Conservation (phyloP, 257 asterid species). For the Solanum pimpinellifolium region DNA sequence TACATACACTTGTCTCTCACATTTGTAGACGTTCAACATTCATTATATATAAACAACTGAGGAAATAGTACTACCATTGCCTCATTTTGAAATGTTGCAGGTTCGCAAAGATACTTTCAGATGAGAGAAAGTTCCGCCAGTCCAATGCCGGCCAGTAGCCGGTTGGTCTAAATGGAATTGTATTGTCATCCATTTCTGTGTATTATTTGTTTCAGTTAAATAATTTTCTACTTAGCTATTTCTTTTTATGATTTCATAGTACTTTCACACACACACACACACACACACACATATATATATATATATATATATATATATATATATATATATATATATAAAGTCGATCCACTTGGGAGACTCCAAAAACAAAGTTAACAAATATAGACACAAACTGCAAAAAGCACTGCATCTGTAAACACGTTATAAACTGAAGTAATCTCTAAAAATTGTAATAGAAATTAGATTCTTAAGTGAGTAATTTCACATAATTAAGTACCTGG, state of each 20-base stretch:
- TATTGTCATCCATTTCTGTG: not conserved
- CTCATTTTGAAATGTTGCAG: conserved; percentile 5
- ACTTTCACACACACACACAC: too few relatives aligned
- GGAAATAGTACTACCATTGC: not conserved
- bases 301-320: too few relatives aligned
- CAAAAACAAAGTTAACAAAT: not conserved
- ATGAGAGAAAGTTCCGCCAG: conserved; percentile 27
- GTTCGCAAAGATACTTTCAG: conserved; percentile 40
- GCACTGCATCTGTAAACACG: not conserved
- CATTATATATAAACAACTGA: not conserved
- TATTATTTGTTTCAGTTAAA: not conserved
- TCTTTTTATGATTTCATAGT: not conserved
- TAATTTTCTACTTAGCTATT: not conserved
- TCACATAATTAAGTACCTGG: not conserved
- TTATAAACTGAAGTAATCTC: not conserved
- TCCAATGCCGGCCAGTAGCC: not conserved
- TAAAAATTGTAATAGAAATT: not conserved
- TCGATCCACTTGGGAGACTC: not conserved
- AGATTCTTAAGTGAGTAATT: too few relatives aligned
- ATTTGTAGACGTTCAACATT: not conserved
- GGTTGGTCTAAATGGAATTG: not conserved
- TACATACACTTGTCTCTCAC: not conserved
- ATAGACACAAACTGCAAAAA: not conserved
- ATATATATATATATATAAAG: too few relatives aligned
- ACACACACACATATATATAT: too few relatives aligned